These are phyloP conservation scores for Flueggea neowawraea DNA, from an alignment of 441 rosid genomes.

Conservation along the genomic window DNA sequence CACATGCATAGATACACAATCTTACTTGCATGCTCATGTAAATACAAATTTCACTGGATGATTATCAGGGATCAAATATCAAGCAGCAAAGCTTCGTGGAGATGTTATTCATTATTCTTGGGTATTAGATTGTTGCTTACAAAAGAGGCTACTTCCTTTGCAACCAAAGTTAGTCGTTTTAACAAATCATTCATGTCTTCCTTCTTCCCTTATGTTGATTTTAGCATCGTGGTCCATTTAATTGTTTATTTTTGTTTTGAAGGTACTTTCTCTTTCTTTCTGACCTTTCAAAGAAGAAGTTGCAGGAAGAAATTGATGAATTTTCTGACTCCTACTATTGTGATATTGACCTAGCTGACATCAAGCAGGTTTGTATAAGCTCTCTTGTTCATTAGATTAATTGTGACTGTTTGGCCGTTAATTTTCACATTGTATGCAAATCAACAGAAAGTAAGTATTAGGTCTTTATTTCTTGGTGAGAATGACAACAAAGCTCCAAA, in stretches of 20 bases:
- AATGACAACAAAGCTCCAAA: no score
- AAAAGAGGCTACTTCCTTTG: constrained; percentile 71
- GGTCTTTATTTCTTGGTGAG: no score
- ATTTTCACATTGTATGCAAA: no score
- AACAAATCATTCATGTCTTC: constrained; percentile 12
- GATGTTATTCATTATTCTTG: constrained; percentile 91
- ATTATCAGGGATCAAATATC: constrained; percentile 76
- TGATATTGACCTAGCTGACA: constrained; percentile 72
- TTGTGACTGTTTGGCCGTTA: no score
- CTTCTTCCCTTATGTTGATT: neutral
- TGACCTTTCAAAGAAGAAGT: constrained; percentile 63
- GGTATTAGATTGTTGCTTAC: constrained; percentile 83
- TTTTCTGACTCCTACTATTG: constrained; percentile 82
- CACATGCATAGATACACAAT: neutral
- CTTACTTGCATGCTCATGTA: neutral
- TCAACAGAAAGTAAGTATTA: no score
- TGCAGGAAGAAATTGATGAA: constrained; percentile 86
- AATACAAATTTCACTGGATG: constrained; percentile 9
- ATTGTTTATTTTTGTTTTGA: constrained; percentile 13
- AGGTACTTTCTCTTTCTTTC: constrained; percentile 91
- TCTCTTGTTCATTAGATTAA: neutral
- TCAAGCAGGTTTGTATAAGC: constrained; percentile 60
- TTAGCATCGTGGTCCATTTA: neutral
- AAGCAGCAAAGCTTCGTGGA: constrained; percentile 78
- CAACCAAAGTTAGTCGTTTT: constrained; percentile 70